phyloP scores from a whole-genome alignment of 192 early-diverging fungal genomes.

The Rhizophagus clarus region DNA sequence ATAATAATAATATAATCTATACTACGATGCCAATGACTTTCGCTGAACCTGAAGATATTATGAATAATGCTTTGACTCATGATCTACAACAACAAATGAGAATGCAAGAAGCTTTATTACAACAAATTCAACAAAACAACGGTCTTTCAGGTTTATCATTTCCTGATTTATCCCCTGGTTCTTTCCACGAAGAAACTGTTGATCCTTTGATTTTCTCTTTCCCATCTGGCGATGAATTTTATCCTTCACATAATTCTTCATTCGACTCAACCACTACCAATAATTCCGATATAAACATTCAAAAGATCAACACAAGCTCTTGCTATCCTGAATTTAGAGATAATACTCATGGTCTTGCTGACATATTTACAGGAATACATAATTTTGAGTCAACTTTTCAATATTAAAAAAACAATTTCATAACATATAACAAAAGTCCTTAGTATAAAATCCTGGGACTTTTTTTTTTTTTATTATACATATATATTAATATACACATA shows the following conservation, averaged over 20 bases:
- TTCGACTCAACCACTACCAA: background rate
- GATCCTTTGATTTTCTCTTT: background rate
- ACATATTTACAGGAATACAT: background rate
- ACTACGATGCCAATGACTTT: background rate
- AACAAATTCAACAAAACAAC: background rate
- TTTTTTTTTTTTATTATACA: background rate
- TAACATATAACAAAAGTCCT: background rate
- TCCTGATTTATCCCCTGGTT: background rate
- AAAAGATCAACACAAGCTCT: background rate
- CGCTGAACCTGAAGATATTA: background rate
- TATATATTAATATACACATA: too few species aligned
- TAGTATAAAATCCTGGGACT: background rate
- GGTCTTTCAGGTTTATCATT: background rate
- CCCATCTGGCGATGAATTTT: background rate
- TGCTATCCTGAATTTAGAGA: background rate
- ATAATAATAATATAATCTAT: background rate
- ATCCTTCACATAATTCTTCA: background rate
- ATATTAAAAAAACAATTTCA: background rate
- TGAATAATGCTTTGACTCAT: background rate
- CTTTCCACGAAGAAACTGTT: background rate
- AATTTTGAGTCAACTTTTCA: background rate
- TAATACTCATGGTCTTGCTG: background rate
- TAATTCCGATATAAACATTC: background rate
- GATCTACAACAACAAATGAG: background rate
- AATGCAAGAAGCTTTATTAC: background rate